Conservation (phyloP, 306 rosid genomes). For the Ormosia semicastrata region DNA sequence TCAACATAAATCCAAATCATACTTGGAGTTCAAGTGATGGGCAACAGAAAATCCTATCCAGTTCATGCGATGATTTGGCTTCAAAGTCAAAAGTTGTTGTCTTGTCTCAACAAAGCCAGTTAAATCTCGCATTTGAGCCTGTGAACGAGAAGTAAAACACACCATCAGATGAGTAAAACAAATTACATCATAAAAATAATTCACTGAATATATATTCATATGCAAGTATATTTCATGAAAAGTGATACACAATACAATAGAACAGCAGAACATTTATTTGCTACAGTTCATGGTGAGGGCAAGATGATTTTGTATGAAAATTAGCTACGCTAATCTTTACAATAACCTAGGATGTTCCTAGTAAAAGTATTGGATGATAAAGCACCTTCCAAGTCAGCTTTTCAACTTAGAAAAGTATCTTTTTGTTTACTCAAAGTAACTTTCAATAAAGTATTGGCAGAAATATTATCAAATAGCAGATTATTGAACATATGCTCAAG, state of each 20-base stretch:
- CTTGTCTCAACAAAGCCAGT: constrained; percentile 97
- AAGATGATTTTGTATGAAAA: not conserved
- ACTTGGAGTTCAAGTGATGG: constrained; percentile 91
- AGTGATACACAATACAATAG: not conserved
- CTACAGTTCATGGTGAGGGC: not conserved
- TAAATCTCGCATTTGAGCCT: constrained; percentile 99
- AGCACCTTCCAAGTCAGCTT: not conserved
- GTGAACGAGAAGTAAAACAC: constrained; percentile 24
- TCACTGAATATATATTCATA: not conserved
- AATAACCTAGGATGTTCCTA: not conserved
- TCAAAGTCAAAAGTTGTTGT: constrained; percentile 84
- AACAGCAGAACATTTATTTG: not conserved
- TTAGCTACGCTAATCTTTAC: not conserved
- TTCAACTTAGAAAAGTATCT: not conserved
- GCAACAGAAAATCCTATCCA: constrained; percentile 98
- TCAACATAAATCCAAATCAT: constrained; percentile 28
- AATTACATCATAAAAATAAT: constrained; percentile 5
- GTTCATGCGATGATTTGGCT: constrained; percentile 99
- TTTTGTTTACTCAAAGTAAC: not conserved
- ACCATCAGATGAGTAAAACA: constrained; percentile 15
- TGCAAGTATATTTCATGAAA: not conserved
- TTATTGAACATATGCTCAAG: not conserved
- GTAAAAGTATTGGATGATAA: not conserved
- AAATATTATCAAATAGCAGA: not conserved
- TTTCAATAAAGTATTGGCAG: not conserved